Evolutionary conservation across 2,329 filamentous ascomycete genomes (phyloP).

Genomic region (Fusarium transvaalense): DNA sequence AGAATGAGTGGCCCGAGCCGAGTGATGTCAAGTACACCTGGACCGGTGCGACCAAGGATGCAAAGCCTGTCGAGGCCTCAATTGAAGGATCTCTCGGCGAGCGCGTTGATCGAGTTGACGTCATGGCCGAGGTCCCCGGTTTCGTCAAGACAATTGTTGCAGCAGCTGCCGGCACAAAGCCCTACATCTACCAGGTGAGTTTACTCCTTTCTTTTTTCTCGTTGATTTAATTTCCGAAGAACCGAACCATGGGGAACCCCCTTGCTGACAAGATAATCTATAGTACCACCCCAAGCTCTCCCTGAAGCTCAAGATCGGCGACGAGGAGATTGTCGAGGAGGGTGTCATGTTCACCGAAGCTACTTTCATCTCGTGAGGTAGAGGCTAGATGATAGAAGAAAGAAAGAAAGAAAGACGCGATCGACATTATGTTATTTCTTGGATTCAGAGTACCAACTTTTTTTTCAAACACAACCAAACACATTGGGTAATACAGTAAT

Average conservation of each 20-base stretch:
- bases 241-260: conserved; percentile 20
- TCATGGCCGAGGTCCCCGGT: conserved; percentile 95
- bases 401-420: conserved; percentile 6
- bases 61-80: conserved; percentile 76
- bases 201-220: background rate
- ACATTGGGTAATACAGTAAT: conserved; percentile 50
- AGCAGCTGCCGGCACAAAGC: conserved; percentile 89
- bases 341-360: conserved; percentile 88
- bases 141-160: conserved; percentile 96
- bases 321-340: conserved; percentile 81
- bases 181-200: conserved; percentile 94
- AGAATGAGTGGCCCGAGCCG: conserved; percentile 92
- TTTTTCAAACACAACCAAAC: background rate
- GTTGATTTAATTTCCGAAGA: conserved; percentile 21
- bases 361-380: conserved; percentile 86
- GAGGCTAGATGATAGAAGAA: conserved; percentile 15
- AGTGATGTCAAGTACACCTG: conserved; percentile 80
- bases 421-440: background rate
- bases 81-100: conserved; percentile 77
- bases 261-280: conserved; percentile 33
- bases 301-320: conserved; percentile 87
- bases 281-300: conserved; percentile 79
- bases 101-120: conserved; percentile 82
- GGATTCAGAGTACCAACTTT: conserved; percentile 32
- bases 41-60: conserved; percentile 82